Evolutionary conservation across 352 stramenopile species (phyloP).

Genomic region (Phytophthora megakarya): DNA sequence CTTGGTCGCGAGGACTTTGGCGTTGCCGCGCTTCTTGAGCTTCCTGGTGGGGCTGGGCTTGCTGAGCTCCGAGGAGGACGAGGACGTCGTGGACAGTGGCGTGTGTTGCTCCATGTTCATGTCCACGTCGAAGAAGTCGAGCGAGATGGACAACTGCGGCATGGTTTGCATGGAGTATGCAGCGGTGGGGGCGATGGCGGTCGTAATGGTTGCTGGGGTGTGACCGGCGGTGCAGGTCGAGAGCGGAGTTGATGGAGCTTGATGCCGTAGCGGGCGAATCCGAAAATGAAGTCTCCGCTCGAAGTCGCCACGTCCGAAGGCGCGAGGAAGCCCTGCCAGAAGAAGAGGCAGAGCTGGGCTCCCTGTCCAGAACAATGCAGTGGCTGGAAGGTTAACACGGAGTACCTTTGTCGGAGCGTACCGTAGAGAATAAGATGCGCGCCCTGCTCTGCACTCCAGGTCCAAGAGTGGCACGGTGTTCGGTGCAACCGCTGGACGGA

Average conservation of each 20-base stretch:
- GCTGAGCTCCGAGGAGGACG: slow-evolving; percentile 25
- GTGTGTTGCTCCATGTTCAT: slow-evolving; percentile 32
- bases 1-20: slow-evolving; percentile 34
- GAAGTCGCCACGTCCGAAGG: not conserved
- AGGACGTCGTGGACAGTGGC: slow-evolving; percentile 29
- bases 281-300: slow-evolving; percentile 32
- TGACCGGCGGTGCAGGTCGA: slow-evolving; percentile 25
- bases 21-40: slow-evolving; percentile 35
- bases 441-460: slow-evolving; percentile 16
- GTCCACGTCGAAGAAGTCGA: slow-evolving; percentile 43
- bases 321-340: slow-evolving; percentile 10
- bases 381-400: slow-evolving; percentile 35
- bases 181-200: slow-evolving; percentile 29
- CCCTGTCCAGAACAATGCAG: slow-evolving; percentile 22
- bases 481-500: slow-evolving; percentile 15
- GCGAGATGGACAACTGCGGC: slow-evolving; percentile 40
- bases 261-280: slow-evolving; percentile 32
- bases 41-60: slow-evolving; percentile 31
- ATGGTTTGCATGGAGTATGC: slow-evolving; percentile 28
- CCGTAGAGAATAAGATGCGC: slow-evolving; percentile 36
- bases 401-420: not conserved
- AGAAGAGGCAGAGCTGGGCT: slow-evolving; percentile 29
- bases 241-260: slow-evolving; percentile 7
- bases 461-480: slow-evolving; percentile 32
- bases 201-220: slow-evolving; percentile 32